Base-by-base conservation (phyloP, 2,329 filamentous ascomycete genomes). In the Dactylellina drechsleri region DNA sequence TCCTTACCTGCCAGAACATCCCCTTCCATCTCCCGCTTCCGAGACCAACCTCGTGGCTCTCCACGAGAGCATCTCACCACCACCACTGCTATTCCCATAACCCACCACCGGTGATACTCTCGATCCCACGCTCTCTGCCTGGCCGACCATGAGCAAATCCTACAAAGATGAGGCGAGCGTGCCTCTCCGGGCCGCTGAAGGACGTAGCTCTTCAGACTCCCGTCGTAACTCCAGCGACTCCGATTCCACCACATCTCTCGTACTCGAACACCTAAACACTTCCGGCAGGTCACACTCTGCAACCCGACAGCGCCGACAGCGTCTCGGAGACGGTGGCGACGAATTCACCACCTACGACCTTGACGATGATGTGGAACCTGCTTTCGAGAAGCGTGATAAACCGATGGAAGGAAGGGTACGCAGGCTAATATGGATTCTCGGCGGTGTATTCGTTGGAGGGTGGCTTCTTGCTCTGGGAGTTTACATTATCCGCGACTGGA, bases 231-330 rank as follows among this genome's bases (percentile, higher is more conserved):
- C 91, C 2, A 82, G 87, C 53, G 92, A 90, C n/a, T 90, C 90
- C 47, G 89, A 89, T n/a, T 95, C 92, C 40, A 94, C 92, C 10
- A 93, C 90, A 2, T 94, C 92, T 79, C 85, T 95, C 13, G 88
- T 95, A 64, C 91, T 95, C 80, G 91, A 95, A 78, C 88, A 90
- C 77, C 86, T 94, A 77, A 86, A 87, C 79, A 89, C 91, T 28
- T 71, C 66, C 47, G 66, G 60, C 28, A 77, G 79, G 65, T 53
- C 66, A 68, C 79, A 83, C 12, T 23, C 56, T 7, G 40, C 57
- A 13, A 66, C 82, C 85, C 80, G 82, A 86, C 74, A 83, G 86
- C 77, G 83, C 85, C 74, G 79, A 81, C 76, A 43, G 36, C 43
- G 57, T 4, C 54, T 60, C 28, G 72, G 66, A 45, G 81, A 85